Conservation (phyloP, 2,329 filamentous ascomycete species). For the Sporothrix brunneoviolacea region DNA sequence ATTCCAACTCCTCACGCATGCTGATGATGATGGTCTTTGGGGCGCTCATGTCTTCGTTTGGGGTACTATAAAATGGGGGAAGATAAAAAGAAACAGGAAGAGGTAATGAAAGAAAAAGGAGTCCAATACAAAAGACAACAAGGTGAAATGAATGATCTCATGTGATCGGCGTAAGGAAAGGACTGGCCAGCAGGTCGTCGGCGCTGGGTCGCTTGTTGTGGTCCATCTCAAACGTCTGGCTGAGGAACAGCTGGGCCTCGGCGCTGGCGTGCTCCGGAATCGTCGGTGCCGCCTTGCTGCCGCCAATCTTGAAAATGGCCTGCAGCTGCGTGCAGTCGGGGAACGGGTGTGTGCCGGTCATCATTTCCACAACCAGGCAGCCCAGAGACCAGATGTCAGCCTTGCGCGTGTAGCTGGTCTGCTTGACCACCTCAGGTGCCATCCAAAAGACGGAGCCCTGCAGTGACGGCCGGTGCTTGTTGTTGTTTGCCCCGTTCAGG, state of each 20-base stretch:
- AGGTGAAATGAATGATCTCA: conserved; percentile 1
- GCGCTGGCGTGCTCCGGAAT: conserved; percentile 80
- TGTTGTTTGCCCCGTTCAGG: conserved; percentile 60
- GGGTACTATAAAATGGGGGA: neutral
- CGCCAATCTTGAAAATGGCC: conserved; percentile 97
- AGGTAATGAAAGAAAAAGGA: neutral
- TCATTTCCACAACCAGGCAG: conserved; percentile 97
- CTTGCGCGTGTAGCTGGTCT: conserved; percentile 96
- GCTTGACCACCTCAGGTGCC: conserved; percentile 96
- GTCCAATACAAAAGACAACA: neutral
- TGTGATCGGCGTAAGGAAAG: conserved; percentile 70
- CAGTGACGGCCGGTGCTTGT: conserved; percentile 67
- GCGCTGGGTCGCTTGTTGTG: conserved; percentile 87
- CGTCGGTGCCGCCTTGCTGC: conserved; percentile 76
- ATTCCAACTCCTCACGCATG: conserved; percentile 15
- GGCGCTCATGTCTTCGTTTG: neutral
- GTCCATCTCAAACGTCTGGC: conserved; percentile 90
- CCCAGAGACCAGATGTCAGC: conserved; percentile 98
- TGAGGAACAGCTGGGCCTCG: conserved; percentile 77
- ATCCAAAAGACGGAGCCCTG: conserved; percentile 99
- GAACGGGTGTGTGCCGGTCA: conserved; percentile 93
- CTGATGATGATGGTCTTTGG: neutral
- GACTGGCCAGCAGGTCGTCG: conserved; percentile 78
- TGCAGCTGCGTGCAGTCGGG: conserved; percentile 95
- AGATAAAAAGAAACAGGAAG: conserved; percentile 10